Evolutionary conservation across 164 flowering plant genomes (phyloP), one percentile per base, ranked within the genome.

Genomic region (Chimonanthus praecox): DNA sequence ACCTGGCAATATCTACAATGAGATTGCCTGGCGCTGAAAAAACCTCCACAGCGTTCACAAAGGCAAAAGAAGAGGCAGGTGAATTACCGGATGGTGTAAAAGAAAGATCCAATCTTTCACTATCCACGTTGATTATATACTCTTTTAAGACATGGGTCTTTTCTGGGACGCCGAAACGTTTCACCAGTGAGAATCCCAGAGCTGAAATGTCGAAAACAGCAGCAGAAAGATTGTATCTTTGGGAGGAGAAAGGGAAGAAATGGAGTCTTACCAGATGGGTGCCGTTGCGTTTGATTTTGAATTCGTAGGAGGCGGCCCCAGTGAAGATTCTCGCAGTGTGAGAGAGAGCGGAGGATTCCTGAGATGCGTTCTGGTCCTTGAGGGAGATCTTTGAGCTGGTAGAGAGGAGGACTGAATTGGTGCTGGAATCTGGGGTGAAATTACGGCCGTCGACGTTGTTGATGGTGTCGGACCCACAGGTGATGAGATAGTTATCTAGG

Each of bases 21-120:
- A 94, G 85, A 10, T 63, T 70, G 47, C 86, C 85, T 0, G 98
- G 98, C 33, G 82, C 87, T 4, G 94, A 89, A 72, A 88, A 87
- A 72, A 94, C 86, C 81, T 92, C 98, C 4, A 94, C 44, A 20
- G 90, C 97, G 78, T 88, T 94, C 6, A 90, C 54, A 75, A 84
- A 94, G 0, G 98, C 98, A 49, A 90, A 63, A 49, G 67, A 80
- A 65, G 74, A 64, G 7, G n/a, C 16, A 11, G 60, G 60, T 54
- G 60, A 54, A 66, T 9, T 13, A 44, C 16, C 6, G 0, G 86
- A 77, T 45, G 97, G 97, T 3, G 81, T 62, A 75, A 94, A 85
- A 11, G 87, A 77, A 74, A 94, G 72, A 6, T 74, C 82, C 65
- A 94, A 87, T 13, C 63, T 78, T 3, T 68, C 73, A 2, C 13